Evolutionary conservation across 2,329 filamentous ascomycete genomes (phyloP).

Genomic region (Dothiorella sarmentorum): DNA sequence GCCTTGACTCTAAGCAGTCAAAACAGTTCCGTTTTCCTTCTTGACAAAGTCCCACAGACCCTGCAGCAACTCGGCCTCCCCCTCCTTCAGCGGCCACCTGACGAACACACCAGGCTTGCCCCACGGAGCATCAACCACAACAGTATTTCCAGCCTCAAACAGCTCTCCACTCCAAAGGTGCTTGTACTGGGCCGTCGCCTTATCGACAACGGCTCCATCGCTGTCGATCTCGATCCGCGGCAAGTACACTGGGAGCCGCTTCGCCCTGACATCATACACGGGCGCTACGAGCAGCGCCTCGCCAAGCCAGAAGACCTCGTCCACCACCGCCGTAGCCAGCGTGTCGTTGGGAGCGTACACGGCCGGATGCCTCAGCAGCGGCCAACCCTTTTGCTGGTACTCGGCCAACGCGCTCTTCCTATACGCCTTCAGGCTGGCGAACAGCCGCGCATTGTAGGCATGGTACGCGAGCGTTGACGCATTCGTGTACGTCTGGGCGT

Average conservation of each 20-base stretch:
- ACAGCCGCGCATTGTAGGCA: constrained; percentile 37
- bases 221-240: constrained; percentile 21
- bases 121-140: constrained; percentile 26
- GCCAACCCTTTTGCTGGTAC: constrained; percentile 28
- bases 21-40: constrained; percentile 24
- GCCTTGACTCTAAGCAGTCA: neutral
- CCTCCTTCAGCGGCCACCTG: constrained; percentile 23
- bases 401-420: constrained; percentile 29
- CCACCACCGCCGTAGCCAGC: constrained; percentile 25
- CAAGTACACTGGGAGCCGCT: constrained; percentile 26
- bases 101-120: constrained; percentile 30
- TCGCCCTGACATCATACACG: constrained; percentile 25
- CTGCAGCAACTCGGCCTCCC: constrained; percentile 23
- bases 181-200: constrained; percentile 21
- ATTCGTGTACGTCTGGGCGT: constrained; percentile 39
- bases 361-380: constrained; percentile 26
- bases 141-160: constrained; percentile 25
- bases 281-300: constrained; percentile 29
- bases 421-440: constrained; percentile 33
- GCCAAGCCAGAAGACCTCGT: constrained; percentile 30
- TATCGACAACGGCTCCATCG: constrained; percentile 5
- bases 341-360: constrained; percentile 27
- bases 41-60: constrained; percentile 28
- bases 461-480: constrained; percentile 32
- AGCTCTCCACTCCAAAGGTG: constrained; percentile 26